Evolutionary conservation across 31 red algal species (phyloP).

Genomic region (Endocladia muricata): DNA sequence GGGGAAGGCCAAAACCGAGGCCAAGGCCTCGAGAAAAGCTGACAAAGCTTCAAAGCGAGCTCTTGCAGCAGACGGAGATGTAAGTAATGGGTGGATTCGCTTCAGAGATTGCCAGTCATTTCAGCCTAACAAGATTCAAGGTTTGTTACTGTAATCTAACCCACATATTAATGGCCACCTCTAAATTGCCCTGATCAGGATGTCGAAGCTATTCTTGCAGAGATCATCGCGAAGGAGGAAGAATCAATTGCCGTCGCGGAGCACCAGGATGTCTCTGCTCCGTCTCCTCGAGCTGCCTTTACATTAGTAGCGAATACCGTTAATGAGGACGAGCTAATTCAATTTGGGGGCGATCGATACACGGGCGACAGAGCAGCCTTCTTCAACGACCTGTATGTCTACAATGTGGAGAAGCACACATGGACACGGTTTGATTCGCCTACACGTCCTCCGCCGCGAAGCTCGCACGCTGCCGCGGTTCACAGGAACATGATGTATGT

Average conservation of each 20-base stretch:
- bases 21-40: conserved; percentile 71
- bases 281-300: conserved; percentile 66
- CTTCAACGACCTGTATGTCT: conserved; percentile 69
- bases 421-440: conserved; percentile 70
- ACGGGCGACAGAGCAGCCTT: conserved; percentile 62
- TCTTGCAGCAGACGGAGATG: conserved; percentile 59
- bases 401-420: conserved; percentile 53
- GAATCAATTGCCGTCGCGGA: conserved; percentile 57
- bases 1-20: conserved; percentile 74
- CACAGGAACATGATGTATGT: conserved; percentile 76
- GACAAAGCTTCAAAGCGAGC: conserved; percentile 54
- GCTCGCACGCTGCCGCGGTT: conserved; percentile 53
- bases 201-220: conserved; percentile 81
- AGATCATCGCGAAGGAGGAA: conserved; percentile 73
- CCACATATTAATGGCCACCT: neutral
- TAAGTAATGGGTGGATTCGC: neutral
- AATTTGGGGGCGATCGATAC: conserved; percentile 80
- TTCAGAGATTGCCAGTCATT: neutral
- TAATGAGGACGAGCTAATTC: conserved; percentile 67
- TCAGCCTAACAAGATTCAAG: neutral
- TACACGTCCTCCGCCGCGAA: conserved; percentile 67
- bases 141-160: neutral
- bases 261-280: conserved; percentile 47
- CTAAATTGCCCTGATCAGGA: conserved; percentile 33
- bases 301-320: conserved; percentile 53